These are phyloP conservation scores for Rhodotorula diobovata DNA, from an alignment of 768 basidiomycete genomes.

Conservation along the genomic window DNA sequence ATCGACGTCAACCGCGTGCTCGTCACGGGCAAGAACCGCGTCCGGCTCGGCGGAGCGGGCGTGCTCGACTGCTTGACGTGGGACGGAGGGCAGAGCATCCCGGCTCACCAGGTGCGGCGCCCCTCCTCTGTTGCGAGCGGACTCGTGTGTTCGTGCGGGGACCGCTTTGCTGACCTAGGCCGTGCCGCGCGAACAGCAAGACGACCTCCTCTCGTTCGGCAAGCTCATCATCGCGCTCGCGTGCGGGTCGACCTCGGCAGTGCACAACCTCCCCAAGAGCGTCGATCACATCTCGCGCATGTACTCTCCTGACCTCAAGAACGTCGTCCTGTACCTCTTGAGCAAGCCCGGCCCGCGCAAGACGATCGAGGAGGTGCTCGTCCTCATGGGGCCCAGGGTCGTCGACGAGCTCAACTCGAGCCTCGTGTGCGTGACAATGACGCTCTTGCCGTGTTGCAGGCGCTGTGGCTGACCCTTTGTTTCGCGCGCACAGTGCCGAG, in stretches of 20 bases:
- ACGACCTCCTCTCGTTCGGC: constrained; percentile 82
- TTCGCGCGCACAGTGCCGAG: constrained; percentile 56
- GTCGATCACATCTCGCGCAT: constrained; percentile 66
- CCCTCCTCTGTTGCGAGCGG: too few species aligned
- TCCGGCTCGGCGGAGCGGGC: constrained; percentile 82
- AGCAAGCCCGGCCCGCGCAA: constrained; percentile 65
- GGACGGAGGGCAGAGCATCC: constrained; percentile 62
- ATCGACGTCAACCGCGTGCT: constrained; percentile 83
- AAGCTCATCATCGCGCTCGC: constrained; percentile 74
- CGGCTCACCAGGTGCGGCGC: constrained; percentile 54
- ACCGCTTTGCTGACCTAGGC: not conserved
- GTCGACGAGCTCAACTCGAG: constrained; percentile 77
- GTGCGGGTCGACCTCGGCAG: constrained; percentile 63
- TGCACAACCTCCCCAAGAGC: constrained; percentile 63
- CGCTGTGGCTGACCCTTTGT: not conserved
- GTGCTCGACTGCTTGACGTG: constrained; percentile 78
- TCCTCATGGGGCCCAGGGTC: constrained; percentile 68
- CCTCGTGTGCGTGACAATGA: constrained; percentile 57
- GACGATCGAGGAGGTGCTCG: constrained; percentile 73
- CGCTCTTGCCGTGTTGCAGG: not conserved
- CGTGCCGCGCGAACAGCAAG: constrained; percentile 54
- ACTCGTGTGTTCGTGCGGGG: too few species aligned
- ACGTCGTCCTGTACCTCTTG: constrained; percentile 65
- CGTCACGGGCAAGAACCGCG: constrained; percentile 80
- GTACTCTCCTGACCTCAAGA: constrained; percentile 80